Percentiles rank a stretch among this genome's conserved stretches.
Evolutionary conservation across 306 rosid genomes (phyloP).

Genomic region (Fagus sylvatica): DNA sequence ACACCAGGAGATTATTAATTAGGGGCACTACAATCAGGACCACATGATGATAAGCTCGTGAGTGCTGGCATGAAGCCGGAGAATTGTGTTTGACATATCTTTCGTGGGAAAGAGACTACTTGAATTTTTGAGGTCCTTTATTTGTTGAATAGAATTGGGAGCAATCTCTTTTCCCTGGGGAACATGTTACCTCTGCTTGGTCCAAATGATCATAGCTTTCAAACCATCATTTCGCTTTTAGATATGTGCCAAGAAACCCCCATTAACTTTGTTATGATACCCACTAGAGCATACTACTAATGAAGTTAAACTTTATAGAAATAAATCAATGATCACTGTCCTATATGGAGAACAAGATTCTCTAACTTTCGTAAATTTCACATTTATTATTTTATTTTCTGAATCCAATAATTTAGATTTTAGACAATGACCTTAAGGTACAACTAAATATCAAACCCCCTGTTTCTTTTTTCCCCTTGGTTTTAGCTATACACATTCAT

Average conservation of each 20-base stretch:
- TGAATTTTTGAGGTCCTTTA: not conserved
- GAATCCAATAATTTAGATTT: not conserved
- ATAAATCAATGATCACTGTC: not conserved
- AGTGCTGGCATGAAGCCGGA: not conserved
- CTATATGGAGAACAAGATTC: not conserved
- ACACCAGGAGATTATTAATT: too few relatives aligned
- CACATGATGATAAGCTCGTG: too few relatives aligned
- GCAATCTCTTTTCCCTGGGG: not conserved
- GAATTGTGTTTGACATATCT: not conserved
- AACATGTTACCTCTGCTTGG: conserved; percentile 1
- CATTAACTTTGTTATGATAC: not conserved
- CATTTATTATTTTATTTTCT: too few relatives aligned
- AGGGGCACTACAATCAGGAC: too few relatives aligned
- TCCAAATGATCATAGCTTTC: not conserved
- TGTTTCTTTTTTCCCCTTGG: too few relatives aligned
- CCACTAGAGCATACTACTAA: not conserved
- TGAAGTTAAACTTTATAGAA: not conserved
- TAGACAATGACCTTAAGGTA: not conserved
- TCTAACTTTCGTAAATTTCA: too few relatives aligned
- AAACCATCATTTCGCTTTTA: conserved; percentile 1
- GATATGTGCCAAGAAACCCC: not conserved
- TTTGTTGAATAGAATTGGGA: not conserved
- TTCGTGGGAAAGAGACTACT: not conserved
- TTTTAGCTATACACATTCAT: not conserved
- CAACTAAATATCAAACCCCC: not conserved